Percentiles rank a stretch among this genome's conserved stretches.
Conservation (phyloP, 805 yeast species). For the Candida wancherniae region DNA sequence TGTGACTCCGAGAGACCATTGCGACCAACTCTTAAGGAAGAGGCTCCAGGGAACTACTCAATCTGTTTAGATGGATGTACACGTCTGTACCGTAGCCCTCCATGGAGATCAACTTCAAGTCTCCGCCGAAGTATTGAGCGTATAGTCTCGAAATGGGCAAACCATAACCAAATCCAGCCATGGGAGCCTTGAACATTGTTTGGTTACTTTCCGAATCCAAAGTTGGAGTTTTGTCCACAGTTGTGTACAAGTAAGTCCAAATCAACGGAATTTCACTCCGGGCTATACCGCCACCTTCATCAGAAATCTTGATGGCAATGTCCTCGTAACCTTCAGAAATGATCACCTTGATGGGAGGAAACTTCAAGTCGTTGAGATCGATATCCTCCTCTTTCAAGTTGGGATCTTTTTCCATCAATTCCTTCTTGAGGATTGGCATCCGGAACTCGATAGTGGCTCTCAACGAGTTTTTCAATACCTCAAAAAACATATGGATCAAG, state of each 20-base stretch:
- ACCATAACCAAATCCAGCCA: constrained; percentile 94
- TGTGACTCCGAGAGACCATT: too few relatives aligned
- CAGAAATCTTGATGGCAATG: constrained; percentile 83
- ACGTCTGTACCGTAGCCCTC: constrained; percentile 95
- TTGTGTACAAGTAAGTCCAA: constrained; percentile 89
- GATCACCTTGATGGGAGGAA: constrained; percentile 81
- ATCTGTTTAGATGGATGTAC: constrained; percentile 76
- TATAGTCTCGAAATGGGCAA: constrained; percentile 80
- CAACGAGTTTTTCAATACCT: constrained; percentile 78
- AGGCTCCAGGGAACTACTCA: constrained; percentile 71
- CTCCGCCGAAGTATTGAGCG: constrained; percentile 89
- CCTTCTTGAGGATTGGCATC: constrained; percentile 43
- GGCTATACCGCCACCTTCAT: constrained; percentile 93
- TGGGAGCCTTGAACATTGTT: constrained; percentile 76
- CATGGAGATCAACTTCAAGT: constrained; percentile 80
- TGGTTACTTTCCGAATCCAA: constrained; percentile 55
- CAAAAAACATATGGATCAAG: constrained; percentile 85
- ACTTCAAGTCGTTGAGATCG: constrained; percentile 58
- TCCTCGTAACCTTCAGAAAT: constrained; percentile 89
- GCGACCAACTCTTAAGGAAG: constrained; percentile 36
- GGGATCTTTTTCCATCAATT: constrained; percentile 40
- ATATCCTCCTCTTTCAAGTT: constrained; percentile 31
- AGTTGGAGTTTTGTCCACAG: constrained; percentile 69
- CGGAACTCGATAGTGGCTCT: constrained; percentile 86
- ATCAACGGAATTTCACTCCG: constrained; percentile 77